phyloP scores from a whole-genome alignment of 441 rosid species.

The Populus hybrid region DNA sequence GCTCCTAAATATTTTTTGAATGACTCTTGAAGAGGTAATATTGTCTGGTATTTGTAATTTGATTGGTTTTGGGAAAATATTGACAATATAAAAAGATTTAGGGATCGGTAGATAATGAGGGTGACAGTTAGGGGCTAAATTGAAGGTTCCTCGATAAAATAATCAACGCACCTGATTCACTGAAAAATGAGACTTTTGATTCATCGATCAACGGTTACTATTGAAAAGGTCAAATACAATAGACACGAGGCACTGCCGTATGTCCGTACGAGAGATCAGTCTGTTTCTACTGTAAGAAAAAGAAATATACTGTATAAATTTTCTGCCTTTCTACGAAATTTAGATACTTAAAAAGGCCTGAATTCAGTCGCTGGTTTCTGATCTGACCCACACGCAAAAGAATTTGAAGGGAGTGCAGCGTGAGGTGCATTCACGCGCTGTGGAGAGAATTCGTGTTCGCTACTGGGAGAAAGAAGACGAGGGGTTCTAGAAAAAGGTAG shows the following conservation, averaged over 20 bases:
- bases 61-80: too few relatives aligned
- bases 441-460: neutral
- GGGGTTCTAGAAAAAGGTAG: neutral
- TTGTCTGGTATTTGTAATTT: too few relatives aligned
- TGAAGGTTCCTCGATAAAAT: too few relatives aligned
- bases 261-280: neutral
- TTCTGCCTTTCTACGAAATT: conserved; percentile 6
- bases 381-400: neutral
- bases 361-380: neutral
- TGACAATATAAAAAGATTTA: too few relatives aligned
- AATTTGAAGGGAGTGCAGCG: neutral
- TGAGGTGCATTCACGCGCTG: neutral
- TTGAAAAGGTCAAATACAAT: neutral
- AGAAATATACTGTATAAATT: too few relatives aligned
- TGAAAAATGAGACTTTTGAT: neutral
- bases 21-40: too few relatives aligned
- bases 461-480: neutral
- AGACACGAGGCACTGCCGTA: neutral
- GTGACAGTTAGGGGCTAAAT: too few relatives aligned
- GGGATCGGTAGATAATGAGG: too few relatives aligned
- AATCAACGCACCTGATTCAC: neutral
- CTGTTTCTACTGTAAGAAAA: neutral
- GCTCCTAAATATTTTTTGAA: too few relatives aligned
- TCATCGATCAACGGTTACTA: neutral
- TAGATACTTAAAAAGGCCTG: neutral